phyloP scores from a whole-genome alignment of 2,329 filamentous ascomycete genomes.

The Clonostachys byssicola region DNA sequence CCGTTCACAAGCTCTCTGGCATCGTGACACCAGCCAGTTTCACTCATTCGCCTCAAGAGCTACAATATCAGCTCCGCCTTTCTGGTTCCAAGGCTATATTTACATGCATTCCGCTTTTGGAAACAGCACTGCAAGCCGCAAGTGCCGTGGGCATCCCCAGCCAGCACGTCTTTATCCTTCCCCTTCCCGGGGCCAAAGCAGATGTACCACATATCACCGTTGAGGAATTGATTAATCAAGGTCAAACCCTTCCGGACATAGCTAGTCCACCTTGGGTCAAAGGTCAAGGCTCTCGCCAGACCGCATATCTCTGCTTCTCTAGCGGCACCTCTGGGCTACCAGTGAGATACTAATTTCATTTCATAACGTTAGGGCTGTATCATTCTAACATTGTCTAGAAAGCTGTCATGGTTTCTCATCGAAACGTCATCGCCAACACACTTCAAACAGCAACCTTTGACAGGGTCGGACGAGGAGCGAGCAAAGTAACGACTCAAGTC shows the following conservation, averaged over 20 bases:
- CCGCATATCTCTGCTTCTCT: constrained; percentile 75
- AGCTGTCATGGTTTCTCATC: constrained; percentile 80
- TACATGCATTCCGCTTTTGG: constrained; percentile 64
- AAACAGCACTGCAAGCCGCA: constrained; percentile 61
- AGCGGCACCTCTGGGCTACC: constrained; percentile 77
- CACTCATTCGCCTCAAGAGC: constrained; percentile 64
- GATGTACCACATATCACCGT: constrained; percentile 59
- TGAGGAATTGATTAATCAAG: constrained; percentile 60
- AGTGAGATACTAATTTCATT: constrained; percentile 33
- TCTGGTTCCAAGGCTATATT: constrained; percentile 68
- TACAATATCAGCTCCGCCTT: constrained; percentile 68
- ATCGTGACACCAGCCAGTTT: constrained; percentile 73
- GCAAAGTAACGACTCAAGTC: constrained; percentile 31
- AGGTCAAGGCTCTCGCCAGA: constrained; percentile 63
- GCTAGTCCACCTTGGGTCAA: constrained; percentile 54
- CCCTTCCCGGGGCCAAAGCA: constrained; percentile 53
- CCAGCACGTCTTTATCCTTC: constrained; percentile 64
- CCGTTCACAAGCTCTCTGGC: constrained; percentile 70
- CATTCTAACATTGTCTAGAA: constrained; percentile 41
- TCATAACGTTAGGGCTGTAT: not conserved
- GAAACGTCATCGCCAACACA: constrained; percentile 74
- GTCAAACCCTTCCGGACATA: constrained; percentile 46
- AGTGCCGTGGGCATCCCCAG: constrained; percentile 58
- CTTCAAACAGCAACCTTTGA: constrained; percentile 54
- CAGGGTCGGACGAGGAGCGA: constrained; percentile 33